These are phyloP conservation scores for Amanita polypyramis DNA, from an alignment of 768 basidiomycete species.

Conservation along the genomic window DNA sequence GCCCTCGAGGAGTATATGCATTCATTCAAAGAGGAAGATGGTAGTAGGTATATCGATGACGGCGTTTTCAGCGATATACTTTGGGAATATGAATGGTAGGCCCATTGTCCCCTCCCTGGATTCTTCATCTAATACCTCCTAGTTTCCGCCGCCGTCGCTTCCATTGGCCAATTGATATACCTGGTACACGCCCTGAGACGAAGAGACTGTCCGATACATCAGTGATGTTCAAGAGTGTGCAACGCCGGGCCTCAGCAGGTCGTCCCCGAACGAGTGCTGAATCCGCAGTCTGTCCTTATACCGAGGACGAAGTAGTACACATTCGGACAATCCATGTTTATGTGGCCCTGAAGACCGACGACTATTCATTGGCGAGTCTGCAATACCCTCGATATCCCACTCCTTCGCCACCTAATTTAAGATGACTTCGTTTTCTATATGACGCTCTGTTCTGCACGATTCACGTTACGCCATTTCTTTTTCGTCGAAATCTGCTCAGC, in stretches of 20 bases:
- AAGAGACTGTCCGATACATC: constrained; percentile 12
- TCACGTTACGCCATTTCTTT: background rate
- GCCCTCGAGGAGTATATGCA: constrained; percentile 44
- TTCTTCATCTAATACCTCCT: background rate
- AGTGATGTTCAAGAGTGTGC: constrained; percentile 10
- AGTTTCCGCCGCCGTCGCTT: constrained; percentile 63
- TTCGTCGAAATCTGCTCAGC: background rate
- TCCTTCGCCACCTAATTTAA: constrained; percentile 6
- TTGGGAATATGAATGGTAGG: constrained; percentile 53
- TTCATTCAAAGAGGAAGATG: constrained; percentile 25
- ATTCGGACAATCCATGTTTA: constrained; percentile 44
- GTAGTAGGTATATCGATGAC: constrained; percentile 22
- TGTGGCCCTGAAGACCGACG: constrained; percentile 31
- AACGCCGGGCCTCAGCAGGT: background rate
- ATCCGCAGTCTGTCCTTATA: constrained; percentile 10
- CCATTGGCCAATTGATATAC: constrained; percentile 50
- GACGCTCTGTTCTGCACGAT: background rate
- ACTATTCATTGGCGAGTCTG: constrained; percentile 13
- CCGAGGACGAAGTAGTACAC: constrained; percentile 32
- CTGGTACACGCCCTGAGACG: constrained; percentile 20
- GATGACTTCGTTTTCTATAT: background rate
- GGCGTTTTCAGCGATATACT: constrained; percentile 29
- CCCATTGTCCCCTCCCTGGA: constrained; percentile 8
- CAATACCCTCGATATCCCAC: constrained; percentile 14
- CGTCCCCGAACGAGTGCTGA: background rate